Evolutionary conservation across 192 early-diverging fungal genomes (phyloP).

Genomic region (Chytriomyces sp.): DNA sequence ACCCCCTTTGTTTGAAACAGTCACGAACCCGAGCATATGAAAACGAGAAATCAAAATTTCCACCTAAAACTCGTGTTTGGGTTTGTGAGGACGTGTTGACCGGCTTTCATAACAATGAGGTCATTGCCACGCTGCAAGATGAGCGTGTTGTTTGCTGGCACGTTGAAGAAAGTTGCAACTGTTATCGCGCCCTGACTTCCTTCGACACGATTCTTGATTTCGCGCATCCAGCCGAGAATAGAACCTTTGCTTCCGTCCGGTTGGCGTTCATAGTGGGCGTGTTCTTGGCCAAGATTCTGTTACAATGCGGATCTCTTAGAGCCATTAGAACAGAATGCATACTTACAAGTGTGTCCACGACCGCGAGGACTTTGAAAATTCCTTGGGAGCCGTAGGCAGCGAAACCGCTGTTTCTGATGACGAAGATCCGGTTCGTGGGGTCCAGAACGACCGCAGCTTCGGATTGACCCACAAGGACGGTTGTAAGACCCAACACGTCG

Average conservation of each 20-base stretch:
- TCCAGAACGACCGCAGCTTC: slow-evolving; percentile 49
- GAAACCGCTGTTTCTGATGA: slow-evolving; percentile 53
- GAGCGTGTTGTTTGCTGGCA: slow-evolving; percentile 54
- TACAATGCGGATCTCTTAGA: no score
- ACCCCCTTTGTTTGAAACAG: no score
- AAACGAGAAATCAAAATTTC: no score
- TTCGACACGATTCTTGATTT: no score
- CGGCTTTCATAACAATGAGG: slow-evolving; percentile 44
- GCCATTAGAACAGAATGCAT: no score
- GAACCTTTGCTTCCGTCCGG: slow-evolving; percentile 3
- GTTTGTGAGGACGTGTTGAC: slow-evolving; percentile 56
- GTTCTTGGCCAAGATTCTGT: slow-evolving; percentile 44
- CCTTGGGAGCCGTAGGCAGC: slow-evolving; percentile 49
- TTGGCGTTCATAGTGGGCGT: slow-evolving; percentile 36
- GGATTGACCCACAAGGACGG: slow-evolving; percentile 48
- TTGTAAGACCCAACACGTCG: slow-evolving; percentile 46
- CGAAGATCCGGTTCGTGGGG: slow-evolving; percentile 50
- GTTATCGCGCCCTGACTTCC: no score
- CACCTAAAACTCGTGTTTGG: slow-evolving; percentile 51
- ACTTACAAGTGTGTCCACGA: slow-evolving; percentile 56
- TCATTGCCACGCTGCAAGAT: slow-evolving; percentile 51
- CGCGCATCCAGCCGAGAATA: slow-evolving; percentile 45
- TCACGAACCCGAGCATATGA: no score
- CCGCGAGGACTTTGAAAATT: slow-evolving; percentile 36
- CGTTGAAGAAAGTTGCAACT: slow-evolving; percentile 52